Percentiles rank a stretch among this genome's conserved stretches.
Evolutionary conservation across 2,329 filamentous ascomycete species (phyloP).

Genomic region (Hirsutella thompsonii): DNA sequence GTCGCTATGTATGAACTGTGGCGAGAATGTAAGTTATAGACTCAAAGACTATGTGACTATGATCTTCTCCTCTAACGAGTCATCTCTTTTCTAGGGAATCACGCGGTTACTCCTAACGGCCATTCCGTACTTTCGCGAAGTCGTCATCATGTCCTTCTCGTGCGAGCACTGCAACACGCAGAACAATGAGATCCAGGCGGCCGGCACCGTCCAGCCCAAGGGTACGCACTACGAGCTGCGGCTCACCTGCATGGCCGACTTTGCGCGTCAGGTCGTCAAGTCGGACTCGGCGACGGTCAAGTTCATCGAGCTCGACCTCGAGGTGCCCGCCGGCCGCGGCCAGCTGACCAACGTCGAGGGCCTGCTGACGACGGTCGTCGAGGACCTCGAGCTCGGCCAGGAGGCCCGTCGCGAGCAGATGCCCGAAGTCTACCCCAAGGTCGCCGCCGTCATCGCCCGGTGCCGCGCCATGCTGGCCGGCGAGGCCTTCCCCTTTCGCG

Average conservation of each 20-base stretch:
- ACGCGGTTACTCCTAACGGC: slow-evolving; percentile 80
- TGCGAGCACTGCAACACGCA: slow-evolving; percentile 82
- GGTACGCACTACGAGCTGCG: slow-evolving; percentile 75
- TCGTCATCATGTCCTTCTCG: slow-evolving; percentile 93
- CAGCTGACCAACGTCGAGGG: slow-evolving; percentile 93
- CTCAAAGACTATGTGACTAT: too few species aligned
- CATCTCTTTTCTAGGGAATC: slow-evolving; percentile 43
- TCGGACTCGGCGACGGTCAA: slow-evolving; percentile 77
- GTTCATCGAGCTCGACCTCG: slow-evolving; percentile 83
- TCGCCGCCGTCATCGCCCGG: slow-evolving; percentile 63
- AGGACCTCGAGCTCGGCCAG: slow-evolving; percentile 73
- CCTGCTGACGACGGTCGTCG: slow-evolving; percentile 62
- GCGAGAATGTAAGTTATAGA: slow-evolving; percentile 60
- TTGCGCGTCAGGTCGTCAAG: slow-evolving; percentile 82
- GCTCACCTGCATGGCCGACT: slow-evolving; percentile 58
- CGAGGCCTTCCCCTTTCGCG: slow-evolving; percentile 71
- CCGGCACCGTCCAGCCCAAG: slow-evolving; percentile 81
- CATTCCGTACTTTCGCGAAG: slow-evolving; percentile 94
- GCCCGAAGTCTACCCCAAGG: slow-evolving; percentile 67
- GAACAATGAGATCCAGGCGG: slow-evolving; percentile 90
- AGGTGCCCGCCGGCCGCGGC: slow-evolving; percentile 82
- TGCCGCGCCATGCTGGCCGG: slow-evolving; percentile 68
- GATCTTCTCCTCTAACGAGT: too few species aligned
- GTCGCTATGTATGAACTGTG: slow-evolving; percentile 78
- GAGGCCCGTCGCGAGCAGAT: slow-evolving; percentile 64